Evolutionary conservation across 192 early-diverging fungal genomes (phyloP).

Genomic region (Umbelopsis ramanniana): DNA sequence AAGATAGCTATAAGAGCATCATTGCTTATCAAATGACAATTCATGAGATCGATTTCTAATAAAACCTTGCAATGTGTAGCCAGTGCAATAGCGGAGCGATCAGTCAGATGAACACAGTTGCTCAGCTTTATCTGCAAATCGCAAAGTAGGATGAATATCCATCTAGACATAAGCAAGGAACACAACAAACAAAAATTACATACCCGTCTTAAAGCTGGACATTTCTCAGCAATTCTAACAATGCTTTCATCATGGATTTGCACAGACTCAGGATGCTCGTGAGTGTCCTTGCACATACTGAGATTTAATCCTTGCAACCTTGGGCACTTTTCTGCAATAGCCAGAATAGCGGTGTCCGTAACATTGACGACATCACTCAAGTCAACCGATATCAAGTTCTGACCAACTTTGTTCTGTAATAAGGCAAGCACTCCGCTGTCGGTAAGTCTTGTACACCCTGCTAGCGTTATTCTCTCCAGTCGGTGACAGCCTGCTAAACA

Average conservation of each 20-base stretch:
- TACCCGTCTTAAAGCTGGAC: conserved; percentile 57
- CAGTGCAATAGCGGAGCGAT: conserved; percentile 50
- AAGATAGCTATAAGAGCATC: conserved; percentile 48
- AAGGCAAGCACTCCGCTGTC: conserved; percentile 50
- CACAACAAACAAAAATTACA: conserved; percentile 18
- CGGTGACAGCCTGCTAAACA: conserved; percentile 46
- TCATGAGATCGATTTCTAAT: conserved; percentile 59
- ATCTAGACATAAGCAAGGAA: neutral
- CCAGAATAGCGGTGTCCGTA: conserved; percentile 45
- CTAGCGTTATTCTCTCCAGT: conserved; percentile 56
- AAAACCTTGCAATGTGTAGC: conserved; percentile 53
- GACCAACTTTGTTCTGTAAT: conserved; percentile 36
- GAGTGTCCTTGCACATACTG: conserved; percentile 44
- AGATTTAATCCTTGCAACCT: conserved; percentile 61
- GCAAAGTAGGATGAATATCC: conserved; percentile 2
- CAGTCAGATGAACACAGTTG: conserved; percentile 53
- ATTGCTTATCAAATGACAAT: conserved; percentile 55
- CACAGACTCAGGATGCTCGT: conserved; percentile 15
- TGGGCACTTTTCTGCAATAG: conserved; percentile 50
- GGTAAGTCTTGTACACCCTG: conserved; percentile 50
- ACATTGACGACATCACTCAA: conserved; percentile 53
- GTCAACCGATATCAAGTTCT: conserved; percentile 51
- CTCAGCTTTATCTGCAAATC: conserved; percentile 58
- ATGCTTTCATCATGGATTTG: conserved; percentile 50
- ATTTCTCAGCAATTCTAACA: conserved; percentile 45